These are phyloP conservation scores for Coccomyxa sp. DNA, from an alignment of 139 green algal genomes.

Conservation along the genomic window DNA sequence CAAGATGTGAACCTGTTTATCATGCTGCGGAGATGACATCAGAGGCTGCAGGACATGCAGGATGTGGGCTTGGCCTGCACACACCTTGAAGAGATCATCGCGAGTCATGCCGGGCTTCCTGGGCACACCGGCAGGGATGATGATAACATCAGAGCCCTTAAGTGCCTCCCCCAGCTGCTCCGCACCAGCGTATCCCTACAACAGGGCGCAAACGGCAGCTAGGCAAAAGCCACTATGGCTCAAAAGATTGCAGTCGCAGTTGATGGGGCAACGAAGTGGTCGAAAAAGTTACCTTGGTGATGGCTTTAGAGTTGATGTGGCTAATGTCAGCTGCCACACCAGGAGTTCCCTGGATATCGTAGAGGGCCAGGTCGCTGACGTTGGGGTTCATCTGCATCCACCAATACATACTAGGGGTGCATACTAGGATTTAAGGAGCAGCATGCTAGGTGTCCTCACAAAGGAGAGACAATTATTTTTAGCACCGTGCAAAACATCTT, in stretches of 20 bases:
- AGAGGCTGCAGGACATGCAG: too few species aligned
- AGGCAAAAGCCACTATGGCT: too few species aligned
- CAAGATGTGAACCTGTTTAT: too few species aligned
- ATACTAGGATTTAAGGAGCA: background rate
- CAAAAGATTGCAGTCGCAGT: too few species aligned
- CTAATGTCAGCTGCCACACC: constrained; percentile 92
- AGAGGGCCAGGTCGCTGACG: constrained; percentile 74
- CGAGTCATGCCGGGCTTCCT: constrained; percentile 99
- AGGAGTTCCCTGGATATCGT: constrained; percentile 82
- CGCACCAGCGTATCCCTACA: constrained; percentile 55
- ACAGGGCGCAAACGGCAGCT: background rate
- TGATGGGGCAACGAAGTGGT: too few species aligned
- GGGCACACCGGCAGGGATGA: constrained; percentile 92
- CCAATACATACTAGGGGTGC: background rate
- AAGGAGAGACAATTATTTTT: background rate
- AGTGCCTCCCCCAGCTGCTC: constrained; percentile 72
- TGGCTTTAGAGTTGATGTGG: constrained; percentile 94
- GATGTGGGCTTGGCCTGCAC: background rate
- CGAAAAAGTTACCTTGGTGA: constrained; percentile 49
- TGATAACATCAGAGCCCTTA: constrained; percentile 71
- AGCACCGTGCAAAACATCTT: background rate
- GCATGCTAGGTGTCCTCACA: background rate
- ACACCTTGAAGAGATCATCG: constrained; percentile 97
- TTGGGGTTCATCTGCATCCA: constrained; percentile 63
- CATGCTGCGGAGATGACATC: too few species aligned